Base-by-base conservation (phyloP, 1,139 yeast genomes). In the Yamadazyma dendronema region DNA sequence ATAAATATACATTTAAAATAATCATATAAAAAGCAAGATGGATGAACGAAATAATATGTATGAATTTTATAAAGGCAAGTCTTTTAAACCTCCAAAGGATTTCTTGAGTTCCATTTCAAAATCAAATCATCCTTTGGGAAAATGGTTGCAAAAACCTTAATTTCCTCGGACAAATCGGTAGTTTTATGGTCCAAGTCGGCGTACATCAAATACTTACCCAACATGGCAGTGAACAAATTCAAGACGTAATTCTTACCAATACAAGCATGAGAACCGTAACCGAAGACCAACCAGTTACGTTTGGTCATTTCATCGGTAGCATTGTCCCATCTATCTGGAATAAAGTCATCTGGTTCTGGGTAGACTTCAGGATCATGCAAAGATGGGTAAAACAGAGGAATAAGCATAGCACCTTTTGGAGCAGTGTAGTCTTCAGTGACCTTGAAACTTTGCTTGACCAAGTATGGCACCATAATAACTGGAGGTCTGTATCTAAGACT, bases 341-440 rank as follows among this genome's bases (percentile, higher is more conserved):
- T 81, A 56, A 89, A 92, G 45, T 81, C 84, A 47, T 92, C 97
- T 33, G 98, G 98, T 50, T 88, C 77, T 39, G 87, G 94, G 60
- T 89, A 92, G 37, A 86, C 95, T 66, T 89, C 97, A 25, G 97
- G 96, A 58, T 92, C 98, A 58, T 92, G 98, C 57, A 92, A 76
- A 15, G 97, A 87, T 17, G 97, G 97, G 61, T 92, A 94, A 50
- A 89, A 68, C 3, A 97, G 86, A 42, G 98, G 97, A 52, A 92
- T 87, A 50, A 92, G 75, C 98, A 92, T 92, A 25, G 97, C 75
- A 33, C 97, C 97, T 68, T 89, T 90, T 58, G 98, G 98, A 35
- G 89, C 95, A 23, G 92, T 81, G 65, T 92, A 92, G 35, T 73
- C 76, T 12, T 84, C 82, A 28, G 90, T 77, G 36, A 92, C 81